A percentile compares a stretch with the other conserved stretches of the same genome.
Evolutionary conservation across 179 eudicot genomes (phyloP).

Genomic region (Dionaea muscipula): DNA sequence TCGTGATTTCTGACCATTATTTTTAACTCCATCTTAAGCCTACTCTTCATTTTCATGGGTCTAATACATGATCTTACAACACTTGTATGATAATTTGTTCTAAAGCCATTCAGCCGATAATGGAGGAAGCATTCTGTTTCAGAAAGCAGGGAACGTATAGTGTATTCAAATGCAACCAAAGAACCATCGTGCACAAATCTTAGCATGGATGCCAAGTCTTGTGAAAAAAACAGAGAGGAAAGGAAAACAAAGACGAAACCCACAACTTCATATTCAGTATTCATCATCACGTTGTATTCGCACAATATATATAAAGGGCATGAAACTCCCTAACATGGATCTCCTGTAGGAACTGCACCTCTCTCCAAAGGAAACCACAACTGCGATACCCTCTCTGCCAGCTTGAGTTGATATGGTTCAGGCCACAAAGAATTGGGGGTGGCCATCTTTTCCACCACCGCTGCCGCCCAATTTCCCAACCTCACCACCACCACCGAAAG

Average conservation of each 20-base stretch:
- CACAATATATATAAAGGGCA: slow-evolving; percentile 23
- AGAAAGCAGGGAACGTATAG: slow-evolving; percentile 13
- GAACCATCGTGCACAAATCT: slow-evolving; percentile 13
- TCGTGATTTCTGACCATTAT: no score
- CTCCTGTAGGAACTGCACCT: neutral
- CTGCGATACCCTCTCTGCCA: neutral
- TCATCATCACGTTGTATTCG: neutral
- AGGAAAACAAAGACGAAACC: slow-evolving; percentile 10
- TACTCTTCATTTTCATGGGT: no score
- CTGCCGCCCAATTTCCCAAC: slow-evolving; percentile 4
- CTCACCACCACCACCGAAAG: slow-evolving; percentile 22
- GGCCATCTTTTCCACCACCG: slow-evolving; percentile 28
- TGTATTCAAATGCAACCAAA: slow-evolving; percentile 31
- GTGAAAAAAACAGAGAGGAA: no score
- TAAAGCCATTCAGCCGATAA: no score
- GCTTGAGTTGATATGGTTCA: slow-evolving; percentile 13
- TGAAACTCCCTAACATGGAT: neutral
- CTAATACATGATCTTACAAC: no score
- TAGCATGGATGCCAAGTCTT: slow-evolving; percentile 28
- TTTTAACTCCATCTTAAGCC: no score
- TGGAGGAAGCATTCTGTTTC: no score
- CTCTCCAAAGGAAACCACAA: neutral
- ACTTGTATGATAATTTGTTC: no score
- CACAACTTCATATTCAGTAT: slow-evolving; percentile 14
- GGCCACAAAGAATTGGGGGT: slow-evolving; percentile 15